These are phyloP conservation scores for Chalara sp. DNA, from an alignment of 2,329 filamentous ascomycete genomes.

Conservation along the genomic window DNA sequence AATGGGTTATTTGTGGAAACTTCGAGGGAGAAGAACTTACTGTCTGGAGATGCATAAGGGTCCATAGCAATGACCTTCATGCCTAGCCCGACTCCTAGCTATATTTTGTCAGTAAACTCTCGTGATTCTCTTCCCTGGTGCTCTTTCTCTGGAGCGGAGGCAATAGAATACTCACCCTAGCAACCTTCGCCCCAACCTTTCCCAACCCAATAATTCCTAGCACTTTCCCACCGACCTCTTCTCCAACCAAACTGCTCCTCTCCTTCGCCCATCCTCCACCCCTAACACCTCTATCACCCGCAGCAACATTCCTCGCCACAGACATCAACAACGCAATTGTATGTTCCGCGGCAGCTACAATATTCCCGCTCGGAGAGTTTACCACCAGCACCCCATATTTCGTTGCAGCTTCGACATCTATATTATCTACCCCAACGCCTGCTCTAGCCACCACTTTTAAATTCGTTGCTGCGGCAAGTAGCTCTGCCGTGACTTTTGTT, in stretches of 20 bases:
- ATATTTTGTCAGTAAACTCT: too few species aligned
- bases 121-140: too few species aligned
- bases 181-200: constrained; percentile 78
- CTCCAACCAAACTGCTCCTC: constrained; percentile 64
- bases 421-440: constrained; percentile 79
- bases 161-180: constrained; percentile 51
- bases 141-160: too few species aligned
- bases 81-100: constrained; percentile 52
- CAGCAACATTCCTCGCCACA: constrained; percentile 65
- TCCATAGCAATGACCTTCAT: constrained; percentile 73
- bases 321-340: constrained; percentile 70
- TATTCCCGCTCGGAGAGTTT: constrained; percentile 74
- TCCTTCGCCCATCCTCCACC: constrained; percentile 60
- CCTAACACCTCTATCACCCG: constrained; percentile 63
- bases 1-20: too few species aligned
- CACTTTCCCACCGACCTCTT: constrained; percentile 72
- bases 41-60: constrained; percentile 61
- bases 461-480: constrained; percentile 59
- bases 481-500: constrained; percentile 67
- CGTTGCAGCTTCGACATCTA: constrained; percentile 68
- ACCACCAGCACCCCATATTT: constrained; percentile 70
- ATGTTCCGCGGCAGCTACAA: constrained; percentile 73
- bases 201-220: constrained; percentile 72
- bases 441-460: constrained; percentile 74
- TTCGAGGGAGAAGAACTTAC: too few species aligned